Percentiles rank a stretch among this genome's conserved stretches.
Conservation (phyloP, 129 eudicot genomes). For the Mikania micrantha region DNA sequence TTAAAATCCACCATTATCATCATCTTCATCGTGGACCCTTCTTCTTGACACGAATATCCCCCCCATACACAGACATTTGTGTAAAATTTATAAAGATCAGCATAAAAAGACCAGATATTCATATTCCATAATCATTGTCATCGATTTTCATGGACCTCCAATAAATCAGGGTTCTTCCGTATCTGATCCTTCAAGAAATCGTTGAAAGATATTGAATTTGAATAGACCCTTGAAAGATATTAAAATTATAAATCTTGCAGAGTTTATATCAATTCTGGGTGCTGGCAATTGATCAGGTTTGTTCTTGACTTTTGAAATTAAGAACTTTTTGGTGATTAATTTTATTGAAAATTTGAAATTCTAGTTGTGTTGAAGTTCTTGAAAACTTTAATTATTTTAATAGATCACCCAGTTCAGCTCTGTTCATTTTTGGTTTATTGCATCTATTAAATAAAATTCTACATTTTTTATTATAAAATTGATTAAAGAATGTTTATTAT, state of each 20-base stretch:
- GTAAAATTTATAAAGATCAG: not conserved
- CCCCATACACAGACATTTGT: constrained; percentile 10
- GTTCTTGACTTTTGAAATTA: not conserved
- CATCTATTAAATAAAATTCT: not conserved
- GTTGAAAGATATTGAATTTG: not conserved
- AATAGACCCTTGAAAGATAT: not conserved
- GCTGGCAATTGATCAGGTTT: constrained; percentile 25
- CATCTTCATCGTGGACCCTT: constrained; percentile 3
- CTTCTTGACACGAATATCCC: too few relatives aligned
- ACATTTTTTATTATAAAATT: not conserved
- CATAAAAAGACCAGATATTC: not conserved
- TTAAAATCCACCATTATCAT: constrained; percentile 21
- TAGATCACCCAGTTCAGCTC: not conserved
- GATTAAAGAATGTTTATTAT: not conserved
- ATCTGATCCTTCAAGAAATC: not conserved
- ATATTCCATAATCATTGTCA: constrained; percentile 1
- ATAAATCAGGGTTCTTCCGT: constrained; percentile 2
- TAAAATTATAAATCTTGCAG: constrained; percentile 8
- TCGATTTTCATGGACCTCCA: constrained; percentile 11
- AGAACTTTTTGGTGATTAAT: not conserved
- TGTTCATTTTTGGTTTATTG: not conserved
- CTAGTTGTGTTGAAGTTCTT: not conserved
- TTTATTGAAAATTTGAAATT: not conserved
- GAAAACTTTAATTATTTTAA: not conserved
- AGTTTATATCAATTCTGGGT: constrained; percentile 16